These are phyloP conservation scores for Salix dunnii DNA, from an alignment of 345 rosid species.

Conservation along the genomic window DNA sequence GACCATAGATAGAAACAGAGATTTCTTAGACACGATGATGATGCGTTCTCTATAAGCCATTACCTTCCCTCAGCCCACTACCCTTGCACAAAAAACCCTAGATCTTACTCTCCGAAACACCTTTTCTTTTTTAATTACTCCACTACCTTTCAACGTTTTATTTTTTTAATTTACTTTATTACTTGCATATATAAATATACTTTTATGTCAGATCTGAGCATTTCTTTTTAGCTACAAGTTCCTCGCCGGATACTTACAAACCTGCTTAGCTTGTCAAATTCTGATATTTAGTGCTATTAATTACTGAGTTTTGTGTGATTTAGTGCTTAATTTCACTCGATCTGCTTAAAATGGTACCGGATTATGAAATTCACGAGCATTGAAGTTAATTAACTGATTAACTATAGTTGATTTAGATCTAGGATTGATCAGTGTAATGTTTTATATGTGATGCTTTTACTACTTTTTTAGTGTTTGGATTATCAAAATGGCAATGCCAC, in stretches of 20 bases:
- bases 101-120: background rate
- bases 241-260: background rate
- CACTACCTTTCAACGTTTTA: background rate
- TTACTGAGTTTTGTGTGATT: background rate
- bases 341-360: background rate
- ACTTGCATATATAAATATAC: background rate
- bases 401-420: conserved; percentile 14
- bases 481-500: conserved; percentile 73
- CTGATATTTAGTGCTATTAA: background rate
- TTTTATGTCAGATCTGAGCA: background rate
- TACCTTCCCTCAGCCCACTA: background rate
- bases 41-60: conserved; percentile 14
- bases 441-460: conserved; percentile 6
- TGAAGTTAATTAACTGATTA: too few species aligned
- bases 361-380: background rate
- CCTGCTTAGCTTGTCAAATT: background rate
- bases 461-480: background rate
- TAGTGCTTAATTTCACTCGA: background rate
- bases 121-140: background rate
- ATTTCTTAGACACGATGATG: background rate
- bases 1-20: background rate
- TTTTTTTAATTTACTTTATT: background rate
- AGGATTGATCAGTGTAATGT: conserved; percentile 4
- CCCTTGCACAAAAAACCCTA: conserved; percentile 4
- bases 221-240: background rate